Evolutionary conservation across 805 yeast species (phyloP).

Genomic region (Maudiozyma bulderi): DNA sequence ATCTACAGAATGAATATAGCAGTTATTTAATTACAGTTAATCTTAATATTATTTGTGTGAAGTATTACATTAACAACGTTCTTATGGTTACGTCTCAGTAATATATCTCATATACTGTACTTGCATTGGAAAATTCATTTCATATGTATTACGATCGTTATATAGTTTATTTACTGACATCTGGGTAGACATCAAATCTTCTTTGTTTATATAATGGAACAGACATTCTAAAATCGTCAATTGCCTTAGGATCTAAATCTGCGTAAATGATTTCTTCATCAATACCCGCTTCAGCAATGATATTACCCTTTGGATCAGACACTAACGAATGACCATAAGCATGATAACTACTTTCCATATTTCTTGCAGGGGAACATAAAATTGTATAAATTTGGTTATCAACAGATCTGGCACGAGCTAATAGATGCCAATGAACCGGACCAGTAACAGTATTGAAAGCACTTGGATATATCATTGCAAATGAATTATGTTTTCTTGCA

Average conservation of each 20-base stretch:
- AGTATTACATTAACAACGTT: no score
- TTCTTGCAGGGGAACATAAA: constrained; percentile 84
- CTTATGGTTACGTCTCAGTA: no score
- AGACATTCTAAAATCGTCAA: constrained; percentile 49
- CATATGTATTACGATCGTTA: not conserved
- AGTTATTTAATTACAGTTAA: no score
- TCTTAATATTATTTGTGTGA: no score
- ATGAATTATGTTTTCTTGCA: constrained; percentile 50
- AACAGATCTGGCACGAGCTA: constrained; percentile 64
- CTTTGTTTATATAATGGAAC: constrained; percentile 66
- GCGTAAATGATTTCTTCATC: constrained; percentile 69
- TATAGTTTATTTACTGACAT: constrained; percentile 16
- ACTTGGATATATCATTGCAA: constrained; percentile 74
- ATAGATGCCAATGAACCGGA: constrained; percentile 72
- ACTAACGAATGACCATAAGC: constrained; percentile 62
- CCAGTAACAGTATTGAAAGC: constrained; percentile 82
- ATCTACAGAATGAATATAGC: no score
- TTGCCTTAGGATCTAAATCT: constrained; percentile 52
- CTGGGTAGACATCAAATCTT: constrained; percentile 49
- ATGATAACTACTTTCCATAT: constrained; percentile 46
- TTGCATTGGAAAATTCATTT: no score
- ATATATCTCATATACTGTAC: no score
- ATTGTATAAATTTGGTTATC: constrained; percentile 68
- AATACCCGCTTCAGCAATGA: constrained; percentile 66
- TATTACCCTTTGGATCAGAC: constrained; percentile 52